Percentiles rank a stretch among this genome's conserved stretches.
These are phyloP conservation scores for Pseudozyma thailandica DNA, from an alignment of 1,284 basidiomycete genomes.

Conservation along the genomic window DNA sequence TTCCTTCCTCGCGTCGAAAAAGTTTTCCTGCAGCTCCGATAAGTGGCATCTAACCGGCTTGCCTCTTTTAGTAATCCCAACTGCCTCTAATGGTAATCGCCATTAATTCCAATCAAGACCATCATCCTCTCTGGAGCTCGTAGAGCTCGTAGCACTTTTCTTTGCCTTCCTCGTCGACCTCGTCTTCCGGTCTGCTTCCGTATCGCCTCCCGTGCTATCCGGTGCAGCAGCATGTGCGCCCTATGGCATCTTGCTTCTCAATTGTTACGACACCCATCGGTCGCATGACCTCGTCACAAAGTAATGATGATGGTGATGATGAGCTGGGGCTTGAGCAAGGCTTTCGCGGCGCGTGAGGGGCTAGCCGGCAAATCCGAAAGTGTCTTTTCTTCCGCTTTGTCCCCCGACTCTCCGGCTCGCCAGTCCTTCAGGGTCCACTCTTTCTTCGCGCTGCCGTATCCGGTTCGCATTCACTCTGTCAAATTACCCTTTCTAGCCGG, in stretches of 20 bases:
- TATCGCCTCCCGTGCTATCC: background rate
- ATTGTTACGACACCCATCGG: background rate
- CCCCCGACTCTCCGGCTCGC: slow-evolving; percentile 1
- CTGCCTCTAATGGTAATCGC: slow-evolving; percentile 42
- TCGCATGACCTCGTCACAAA: slow-evolving; percentile 7
- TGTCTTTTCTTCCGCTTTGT: slow-evolving; percentile 23
- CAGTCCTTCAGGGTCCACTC: slow-evolving; percentile 8
- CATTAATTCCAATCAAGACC: background rate
- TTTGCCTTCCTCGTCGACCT: background rate
- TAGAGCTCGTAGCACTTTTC: background rate
- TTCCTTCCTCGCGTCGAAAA: slow-evolving; percentile 1
- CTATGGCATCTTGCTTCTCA: no score
- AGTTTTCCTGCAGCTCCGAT: slow-evolving; percentile 1
- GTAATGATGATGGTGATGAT: background rate
- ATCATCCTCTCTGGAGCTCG: background rate
- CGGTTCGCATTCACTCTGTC: background rate
- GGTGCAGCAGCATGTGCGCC: no score
- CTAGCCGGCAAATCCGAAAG: slow-evolving; percentile 39
- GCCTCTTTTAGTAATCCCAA: slow-evolving; percentile 48
- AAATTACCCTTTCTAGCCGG: slow-evolving; percentile 1
- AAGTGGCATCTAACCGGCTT: slow-evolving; percentile 4
- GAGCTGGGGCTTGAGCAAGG: background rate
- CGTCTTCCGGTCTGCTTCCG: background rate
- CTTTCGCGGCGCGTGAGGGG: slow-evolving; percentile 3
- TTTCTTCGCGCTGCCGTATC: background rate